phyloP scores from a whole-genome alignment of 495 filamentous ascomycete species.

The Jackrogersella multiformis region DNA sequence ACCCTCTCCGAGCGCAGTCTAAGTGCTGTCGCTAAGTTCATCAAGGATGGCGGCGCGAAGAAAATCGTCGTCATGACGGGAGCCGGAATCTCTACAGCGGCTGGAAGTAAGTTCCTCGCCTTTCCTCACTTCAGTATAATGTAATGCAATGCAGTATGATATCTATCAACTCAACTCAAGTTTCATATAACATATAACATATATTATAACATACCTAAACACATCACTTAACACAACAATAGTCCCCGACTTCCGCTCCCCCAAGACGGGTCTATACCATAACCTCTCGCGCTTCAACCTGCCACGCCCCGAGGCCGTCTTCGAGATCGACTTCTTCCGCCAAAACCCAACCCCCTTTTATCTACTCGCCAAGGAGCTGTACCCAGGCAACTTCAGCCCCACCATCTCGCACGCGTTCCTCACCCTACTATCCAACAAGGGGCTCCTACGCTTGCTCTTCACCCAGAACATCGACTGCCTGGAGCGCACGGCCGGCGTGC shows the following conservation, averaged over 20 bases:
- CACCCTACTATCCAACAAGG: conserved; percentile 74
- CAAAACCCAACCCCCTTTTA: conserved; percentile 91
- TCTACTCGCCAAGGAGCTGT: conserved; percentile 86
- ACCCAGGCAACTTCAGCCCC: conserved; percentile 89
- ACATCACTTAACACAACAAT: conserved; percentile 44
- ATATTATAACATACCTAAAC: background rate
- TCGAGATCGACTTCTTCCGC: conserved; percentile 89
- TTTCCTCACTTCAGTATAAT: too few relatives aligned
- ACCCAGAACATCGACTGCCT: conserved; percentile 98
- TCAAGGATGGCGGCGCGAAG: conserved; percentile 70
- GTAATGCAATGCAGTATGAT: background rate
- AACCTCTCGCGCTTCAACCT: conserved; percentile 86
- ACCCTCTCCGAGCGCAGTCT: conserved; percentile 74
- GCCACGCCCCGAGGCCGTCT: conserved; percentile 79
- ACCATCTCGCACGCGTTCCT: conserved; percentile 77
- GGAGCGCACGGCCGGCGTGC: conserved; percentile 87
- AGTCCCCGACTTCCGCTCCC: conserved; percentile 80
- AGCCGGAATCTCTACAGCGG: conserved; percentile 68
- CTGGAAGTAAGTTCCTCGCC: conserved; percentile 60
- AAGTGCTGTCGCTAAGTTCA: conserved; percentile 76
- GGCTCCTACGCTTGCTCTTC: conserved; percentile 83
- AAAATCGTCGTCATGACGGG: conserved; percentile 83
- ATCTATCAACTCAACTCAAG: background rate
- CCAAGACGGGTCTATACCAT: conserved; percentile 79
- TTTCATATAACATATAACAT: background rate